Evolutionary conservation across 106 monocot genomes (phyloP).

Genomic region (Allium sativum): DNA sequence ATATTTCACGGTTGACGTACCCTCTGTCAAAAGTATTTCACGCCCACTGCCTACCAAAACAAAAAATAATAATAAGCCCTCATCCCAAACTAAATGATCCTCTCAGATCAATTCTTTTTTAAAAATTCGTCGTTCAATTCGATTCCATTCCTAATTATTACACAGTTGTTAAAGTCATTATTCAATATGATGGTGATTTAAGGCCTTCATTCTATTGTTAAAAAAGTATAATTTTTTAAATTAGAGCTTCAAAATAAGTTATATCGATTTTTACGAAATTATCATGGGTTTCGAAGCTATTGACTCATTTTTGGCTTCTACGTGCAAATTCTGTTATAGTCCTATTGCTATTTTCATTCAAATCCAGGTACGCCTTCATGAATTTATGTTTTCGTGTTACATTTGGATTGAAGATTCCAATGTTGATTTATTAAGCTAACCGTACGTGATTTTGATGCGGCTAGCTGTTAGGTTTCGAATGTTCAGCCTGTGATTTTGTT

Average conservation of each 20-base stretch:
- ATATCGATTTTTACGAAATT: not conserved
- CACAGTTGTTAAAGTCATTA: no score
- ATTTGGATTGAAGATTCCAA: constrained; percentile 1
- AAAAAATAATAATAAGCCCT: no score
- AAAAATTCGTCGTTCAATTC: no score
- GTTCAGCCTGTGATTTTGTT: no score
- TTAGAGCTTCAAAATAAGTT: no score
- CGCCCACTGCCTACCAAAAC: no score
- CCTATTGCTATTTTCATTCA: constrained; percentile 76
- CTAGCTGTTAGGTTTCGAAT: not conserved
- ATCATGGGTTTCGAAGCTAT: constrained; percentile 38
- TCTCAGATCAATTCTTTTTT: no score
- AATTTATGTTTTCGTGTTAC: not conserved
- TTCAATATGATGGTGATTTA: not conserved
- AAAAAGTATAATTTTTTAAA: not conserved
- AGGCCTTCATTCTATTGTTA: not conserved
- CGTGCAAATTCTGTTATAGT: constrained; percentile 50
- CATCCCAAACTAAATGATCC: no score
- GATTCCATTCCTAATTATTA: no score
- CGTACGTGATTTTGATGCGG: not conserved
- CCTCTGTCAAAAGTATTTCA: no score
- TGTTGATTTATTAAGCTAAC: not conserved
- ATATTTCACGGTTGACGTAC: no score
- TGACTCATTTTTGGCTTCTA: constrained; percentile 52
- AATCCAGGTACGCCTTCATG: constrained; percentile 58